Evolutionary conservation across 345 rosid species (phyloP), one percentile per base, ranked within the genome.

Genomic region (Aethionema arabicum): DNA sequence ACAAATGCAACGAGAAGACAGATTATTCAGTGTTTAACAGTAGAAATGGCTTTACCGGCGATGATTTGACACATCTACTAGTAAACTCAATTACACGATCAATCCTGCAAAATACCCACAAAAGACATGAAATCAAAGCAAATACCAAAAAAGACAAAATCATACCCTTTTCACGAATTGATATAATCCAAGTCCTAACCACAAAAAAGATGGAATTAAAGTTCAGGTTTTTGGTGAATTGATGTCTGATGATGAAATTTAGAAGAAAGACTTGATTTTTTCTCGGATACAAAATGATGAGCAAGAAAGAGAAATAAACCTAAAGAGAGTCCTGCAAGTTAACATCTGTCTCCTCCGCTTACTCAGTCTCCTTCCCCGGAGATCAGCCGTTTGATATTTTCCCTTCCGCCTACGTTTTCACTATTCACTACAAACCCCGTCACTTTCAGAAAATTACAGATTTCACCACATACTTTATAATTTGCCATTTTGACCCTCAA

Each of bases 51-150:
- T 62, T n/a, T 56, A 77, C 69, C 29, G 56, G 75, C 62, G 67
- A 76, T 14, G 73, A 63, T 11, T 77, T 45, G 6, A 76, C 64
- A 59, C 53, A 57, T 38, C 74, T 52, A 72, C 66, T 75, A 27
- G 74, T 64, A 41, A 77, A 64, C 51, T 49, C 66, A 40, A 77
- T 56, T 42, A 76, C 69, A 29, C 79, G 66, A 42, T 75, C 77
- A 52, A 62, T 70, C 74, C 89, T 90, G 81, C 31, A 46, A 9
- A 13, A 8, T 61, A 6, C 27, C 16, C 60, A n/a, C 5, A 27
- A 52, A 43, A 32, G 14, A 11, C 21, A 16, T 37, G 37, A 53
- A 12, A 46, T 21, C 7, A 59, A 2, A 16, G 21, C 5, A 27
- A 31, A 4, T 3, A n/a, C n/a, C n/a, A 11, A 5, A 11, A n/a